Percentiles rank a stretch among this genome's conserved stretches.
Evolutionary conservation across 2,329 filamentous ascomycete species (phyloP).

Genomic region (Cordyceps pruinosa): DNA sequence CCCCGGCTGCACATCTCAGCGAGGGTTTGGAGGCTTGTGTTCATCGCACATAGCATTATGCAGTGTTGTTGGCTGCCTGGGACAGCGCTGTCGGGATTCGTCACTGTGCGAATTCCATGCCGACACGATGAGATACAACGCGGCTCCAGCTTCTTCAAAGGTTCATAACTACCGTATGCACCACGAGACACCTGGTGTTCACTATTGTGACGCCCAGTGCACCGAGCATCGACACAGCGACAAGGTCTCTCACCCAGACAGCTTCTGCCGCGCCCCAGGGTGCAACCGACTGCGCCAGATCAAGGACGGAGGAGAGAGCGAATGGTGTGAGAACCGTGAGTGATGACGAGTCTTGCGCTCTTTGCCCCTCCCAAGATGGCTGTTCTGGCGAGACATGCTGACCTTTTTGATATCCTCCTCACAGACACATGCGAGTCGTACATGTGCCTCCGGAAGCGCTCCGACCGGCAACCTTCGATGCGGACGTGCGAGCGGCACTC

Average conservation of each 20-base stretch:
- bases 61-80: background rate
- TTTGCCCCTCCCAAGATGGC: no score
- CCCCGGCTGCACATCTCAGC: background rate
- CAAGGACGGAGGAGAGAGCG: conserved; percentile 5
- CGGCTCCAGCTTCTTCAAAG: background rate
- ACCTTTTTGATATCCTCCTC: no score
- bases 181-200: no score
- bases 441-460: background rate
- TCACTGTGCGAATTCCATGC: background rate
- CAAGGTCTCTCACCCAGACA: background rate
- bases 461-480: background rate
- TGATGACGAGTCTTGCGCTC: background rate
- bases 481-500: conserved; percentile 6
- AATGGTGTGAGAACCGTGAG: conserved; percentile 9
- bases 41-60: background rate
- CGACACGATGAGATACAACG: background rate
- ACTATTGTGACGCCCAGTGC: background rate
- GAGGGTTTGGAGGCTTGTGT: background rate
- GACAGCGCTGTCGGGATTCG: background rate
- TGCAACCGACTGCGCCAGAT: background rate
- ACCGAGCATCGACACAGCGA: conserved; percentile 8
- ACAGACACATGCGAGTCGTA: conserved; percentile 5
- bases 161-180: no score
- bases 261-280: background rate
- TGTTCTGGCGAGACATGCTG: no score